Conservation (phyloP, 495 filamentous ascomycete genomes). For the Copromyces sp. region DNA sequence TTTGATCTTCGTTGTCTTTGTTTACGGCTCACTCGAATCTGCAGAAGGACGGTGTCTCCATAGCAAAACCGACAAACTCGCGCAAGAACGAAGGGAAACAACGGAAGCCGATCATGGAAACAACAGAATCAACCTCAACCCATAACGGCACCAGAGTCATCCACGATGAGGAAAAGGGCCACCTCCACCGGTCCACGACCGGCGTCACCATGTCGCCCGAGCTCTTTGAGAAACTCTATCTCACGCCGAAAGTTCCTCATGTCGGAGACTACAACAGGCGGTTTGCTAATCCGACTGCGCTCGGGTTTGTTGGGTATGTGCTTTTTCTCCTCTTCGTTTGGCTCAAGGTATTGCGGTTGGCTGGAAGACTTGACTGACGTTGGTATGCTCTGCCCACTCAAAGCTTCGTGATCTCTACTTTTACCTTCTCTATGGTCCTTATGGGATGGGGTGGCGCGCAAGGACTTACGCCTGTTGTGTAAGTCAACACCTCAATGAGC, state of each 20-base stretch:
- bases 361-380: background rate
- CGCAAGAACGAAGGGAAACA: background rate
- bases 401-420: slow-evolving; percentile 44
- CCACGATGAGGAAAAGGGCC: slow-evolving; percentile 30
- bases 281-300: slow-evolving; percentile 45
- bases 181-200: slow-evolving; percentile 25
- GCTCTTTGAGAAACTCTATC: slow-evolving; percentile 49
- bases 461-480: slow-evolving; percentile 40
- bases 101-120: background rate
- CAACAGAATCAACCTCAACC: slow-evolving; percentile 1
- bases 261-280: slow-evolving; percentile 37
- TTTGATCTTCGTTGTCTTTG: background rate
- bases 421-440: slow-evolving; percentile 34
- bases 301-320: slow-evolving; percentile 41
- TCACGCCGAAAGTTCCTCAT: slow-evolving; percentile 42
- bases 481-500: slow-evolving; percentile 10
- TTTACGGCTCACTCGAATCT: background rate
- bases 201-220: slow-evolving; percentile 41
- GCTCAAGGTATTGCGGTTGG: background rate
- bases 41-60: background rate
- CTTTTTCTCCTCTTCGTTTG: background rate
- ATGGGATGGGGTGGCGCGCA: slow-evolving; percentile 47
- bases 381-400: background rate
- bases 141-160: slow-evolving; percentile 1
- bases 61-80: background rate